Conservation (phyloP, 2,329 filamentous ascomycete genomes). For the Podosphaera xanthii region DNA sequence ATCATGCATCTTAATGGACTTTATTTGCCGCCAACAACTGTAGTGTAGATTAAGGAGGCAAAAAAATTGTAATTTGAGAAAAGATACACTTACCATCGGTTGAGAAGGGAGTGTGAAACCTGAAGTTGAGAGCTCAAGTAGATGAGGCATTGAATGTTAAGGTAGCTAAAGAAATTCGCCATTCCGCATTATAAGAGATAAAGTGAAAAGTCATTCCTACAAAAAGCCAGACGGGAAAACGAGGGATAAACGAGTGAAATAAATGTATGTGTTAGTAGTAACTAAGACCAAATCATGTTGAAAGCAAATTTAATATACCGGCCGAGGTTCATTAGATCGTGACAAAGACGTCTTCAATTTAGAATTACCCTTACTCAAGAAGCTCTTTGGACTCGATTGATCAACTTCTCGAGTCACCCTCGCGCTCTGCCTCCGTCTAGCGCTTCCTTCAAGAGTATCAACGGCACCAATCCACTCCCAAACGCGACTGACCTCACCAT, state of each 20-base stretch:
- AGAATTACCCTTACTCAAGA: conserved; percentile 11
- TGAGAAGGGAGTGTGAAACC: too few species aligned
- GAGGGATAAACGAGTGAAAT: too few species aligned
- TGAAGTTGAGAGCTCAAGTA: too few species aligned
- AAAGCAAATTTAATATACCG: conserved; percentile 13
- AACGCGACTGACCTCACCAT: conserved; percentile 40
- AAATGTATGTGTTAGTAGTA: not conserved
- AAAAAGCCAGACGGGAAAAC: not conserved
- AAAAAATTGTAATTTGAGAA: too few species aligned
- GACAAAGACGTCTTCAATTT: conserved; percentile 8
- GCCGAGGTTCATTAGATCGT: conserved; percentile 15
- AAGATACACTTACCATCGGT: too few species aligned
- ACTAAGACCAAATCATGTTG: not conserved
- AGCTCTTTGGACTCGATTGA: conserved; percentile 7
- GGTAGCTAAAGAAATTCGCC: not conserved
- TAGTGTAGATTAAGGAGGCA: too few species aligned
- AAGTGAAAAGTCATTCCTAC: not conserved
- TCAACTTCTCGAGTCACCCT: conserved; percentile 19
- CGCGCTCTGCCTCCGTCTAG: conserved; percentile 23
- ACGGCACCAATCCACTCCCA: conserved; percentile 49
- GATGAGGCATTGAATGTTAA: not conserved
- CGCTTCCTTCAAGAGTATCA: conserved; percentile 8
- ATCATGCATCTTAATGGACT: too few species aligned
- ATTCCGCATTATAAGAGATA: not conserved
- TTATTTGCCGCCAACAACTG: too few species aligned